phyloP scores from a whole-genome alignment of 768 basidiomycete species.

The Chalciporus chontae region DNA sequence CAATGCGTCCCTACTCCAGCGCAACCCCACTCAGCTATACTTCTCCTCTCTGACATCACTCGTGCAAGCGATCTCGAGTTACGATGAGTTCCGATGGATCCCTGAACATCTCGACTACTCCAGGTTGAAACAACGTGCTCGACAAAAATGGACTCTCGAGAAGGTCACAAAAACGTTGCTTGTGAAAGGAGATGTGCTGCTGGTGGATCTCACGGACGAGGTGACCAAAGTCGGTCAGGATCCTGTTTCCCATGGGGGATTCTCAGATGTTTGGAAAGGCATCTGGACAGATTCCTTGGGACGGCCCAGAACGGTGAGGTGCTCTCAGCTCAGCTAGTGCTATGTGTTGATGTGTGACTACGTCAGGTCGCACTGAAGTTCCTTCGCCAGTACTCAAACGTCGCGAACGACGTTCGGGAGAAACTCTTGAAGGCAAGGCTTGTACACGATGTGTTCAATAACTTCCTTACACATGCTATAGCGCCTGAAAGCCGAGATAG shows the following conservation, averaged over 20 bases:
- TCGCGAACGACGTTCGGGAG: constrained; percentile 49
- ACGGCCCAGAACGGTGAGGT: constrained; percentile 24
- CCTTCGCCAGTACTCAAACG: constrained; percentile 43
- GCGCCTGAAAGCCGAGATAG: constrained; percentile 55
- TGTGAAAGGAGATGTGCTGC: constrained; percentile 44
- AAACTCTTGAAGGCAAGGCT: constrained; percentile 46
- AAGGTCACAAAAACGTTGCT: constrained; percentile 52
- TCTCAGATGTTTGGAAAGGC: constrained; percentile 62
- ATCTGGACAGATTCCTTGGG: constrained; percentile 48
- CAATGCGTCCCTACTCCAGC: constrained; percentile 56
- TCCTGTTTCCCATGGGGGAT: constrained; percentile 52
- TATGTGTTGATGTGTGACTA: background rate
- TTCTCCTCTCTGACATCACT: constrained; percentile 53
- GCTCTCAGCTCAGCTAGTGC: no score
- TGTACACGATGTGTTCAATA: background rate
- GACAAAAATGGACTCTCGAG: constrained; percentile 54
- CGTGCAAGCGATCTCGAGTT: constrained; percentile 49
- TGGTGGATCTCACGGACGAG: constrained; percentile 57
- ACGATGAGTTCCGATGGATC: constrained; percentile 57
- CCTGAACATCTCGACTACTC: constrained; percentile 52
- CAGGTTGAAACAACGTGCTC: constrained; percentile 51
- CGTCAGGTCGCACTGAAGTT: constrained; percentile 56
- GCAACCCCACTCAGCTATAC: constrained; percentile 45
- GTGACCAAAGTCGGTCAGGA: constrained; percentile 44
- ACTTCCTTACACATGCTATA: constrained; percentile 18